Evolutionary conservation across 495 filamentous ascomycete genomes (phyloP).

Genomic region (Penicillium turbatum): DNA sequence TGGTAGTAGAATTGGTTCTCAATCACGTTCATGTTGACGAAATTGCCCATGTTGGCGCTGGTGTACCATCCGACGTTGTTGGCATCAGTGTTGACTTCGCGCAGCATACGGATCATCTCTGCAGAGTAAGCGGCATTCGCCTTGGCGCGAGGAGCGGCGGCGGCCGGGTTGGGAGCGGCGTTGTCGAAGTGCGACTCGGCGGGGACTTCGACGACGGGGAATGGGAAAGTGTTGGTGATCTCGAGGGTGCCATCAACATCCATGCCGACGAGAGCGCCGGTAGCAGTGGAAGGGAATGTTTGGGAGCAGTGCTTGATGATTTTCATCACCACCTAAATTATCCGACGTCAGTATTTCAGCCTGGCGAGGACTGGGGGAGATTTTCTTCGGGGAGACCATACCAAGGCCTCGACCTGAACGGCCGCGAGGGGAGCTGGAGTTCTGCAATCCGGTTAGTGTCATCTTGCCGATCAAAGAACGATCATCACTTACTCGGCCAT

Average conservation of each 20-base stretch:
- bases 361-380: slow-evolving; percentile 29
- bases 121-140: slow-evolving; percentile 83
- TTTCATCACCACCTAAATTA: slow-evolving; percentile 82
- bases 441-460: slow-evolving; percentile 17
- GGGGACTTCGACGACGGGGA: slow-evolving; percentile 78
- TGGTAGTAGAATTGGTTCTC: slow-evolving; percentile 99
- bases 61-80: slow-evolving; percentile 99
- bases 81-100: slow-evolving; percentile 97
- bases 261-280: slow-evolving; percentile 89
- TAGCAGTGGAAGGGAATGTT: slow-evolving; percentile 82
- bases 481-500: slow-evolving; percentile 43
- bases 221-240: slow-evolving; percentile 92
- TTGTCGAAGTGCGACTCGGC: slow-evolving; percentile 77
- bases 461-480: not conserved
- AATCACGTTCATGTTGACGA: slow-evolving; percentile 88
- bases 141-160: slow-evolving; percentile 87
- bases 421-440: slow-evolving; percentile 59
- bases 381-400: slow-evolving; percentile 41
- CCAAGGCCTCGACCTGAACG: slow-evolving; percentile 83
- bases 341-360: slow-evolving; percentile 26
- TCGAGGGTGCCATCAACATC: slow-evolving; percentile 78
- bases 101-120: slow-evolving; percentile 94
- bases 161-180: slow-evolving; percentile 68
- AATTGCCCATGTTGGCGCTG: slow-evolving; percentile 98
- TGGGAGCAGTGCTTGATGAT: slow-evolving; percentile 90